Conservation (phyloP, 805 yeast genomes). For the Saccharomycopsis fermentans region DNA sequence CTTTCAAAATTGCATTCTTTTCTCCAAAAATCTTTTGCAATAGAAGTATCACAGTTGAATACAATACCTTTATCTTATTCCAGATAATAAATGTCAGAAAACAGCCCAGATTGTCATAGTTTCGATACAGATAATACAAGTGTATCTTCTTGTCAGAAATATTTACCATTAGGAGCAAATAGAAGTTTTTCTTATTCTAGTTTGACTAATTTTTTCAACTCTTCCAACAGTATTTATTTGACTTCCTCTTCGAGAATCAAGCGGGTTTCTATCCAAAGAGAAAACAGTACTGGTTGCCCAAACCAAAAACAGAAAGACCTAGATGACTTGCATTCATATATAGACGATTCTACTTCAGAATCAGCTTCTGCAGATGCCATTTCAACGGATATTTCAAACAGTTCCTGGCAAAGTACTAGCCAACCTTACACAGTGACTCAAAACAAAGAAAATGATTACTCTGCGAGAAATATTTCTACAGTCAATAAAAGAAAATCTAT, state of each 20-base stretch:
- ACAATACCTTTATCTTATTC: no score
- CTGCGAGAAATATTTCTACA: neutral
- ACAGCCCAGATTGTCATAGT: neutral
- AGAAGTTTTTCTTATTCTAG: neutral
- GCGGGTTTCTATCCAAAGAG: neutral
- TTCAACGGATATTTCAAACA: neutral
- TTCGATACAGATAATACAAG: neutral
- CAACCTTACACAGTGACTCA: neutral
- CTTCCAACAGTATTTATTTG: neutral
- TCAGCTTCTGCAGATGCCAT: neutral
- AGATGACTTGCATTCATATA: neutral
- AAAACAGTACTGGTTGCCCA: neutral
- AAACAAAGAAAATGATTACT: neutral
- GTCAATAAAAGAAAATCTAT: neutral
- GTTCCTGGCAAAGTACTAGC: neutral
- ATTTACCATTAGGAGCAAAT: neutral
- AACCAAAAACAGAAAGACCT: neutral
- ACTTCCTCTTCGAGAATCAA: neutral
- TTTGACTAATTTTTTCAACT: neutral
- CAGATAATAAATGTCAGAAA: neutral
- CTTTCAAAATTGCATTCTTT: no score
- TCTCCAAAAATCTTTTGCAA: no score
- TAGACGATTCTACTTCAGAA: neutral
- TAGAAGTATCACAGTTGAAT: no score
- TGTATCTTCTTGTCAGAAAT: neutral